Evolutionary conservation across 441 rosid genomes (phyloP).

Genomic region (Adansonia gregorii): DNA sequence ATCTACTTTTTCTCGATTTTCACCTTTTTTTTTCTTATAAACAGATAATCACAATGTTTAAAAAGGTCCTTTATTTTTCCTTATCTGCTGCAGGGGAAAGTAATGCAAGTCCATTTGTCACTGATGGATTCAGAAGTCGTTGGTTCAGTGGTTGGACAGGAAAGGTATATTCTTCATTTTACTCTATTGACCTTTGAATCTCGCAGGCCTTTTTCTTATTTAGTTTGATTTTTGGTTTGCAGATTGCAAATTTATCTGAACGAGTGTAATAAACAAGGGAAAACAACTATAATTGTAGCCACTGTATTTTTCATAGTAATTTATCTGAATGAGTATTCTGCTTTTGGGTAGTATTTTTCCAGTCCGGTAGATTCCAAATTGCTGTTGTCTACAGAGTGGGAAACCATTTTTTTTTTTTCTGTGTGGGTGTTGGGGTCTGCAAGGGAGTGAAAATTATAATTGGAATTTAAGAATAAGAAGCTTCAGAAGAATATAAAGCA

Average conservation of each 20-base stretch:
- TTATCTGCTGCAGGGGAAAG: slow-evolving; percentile 35
- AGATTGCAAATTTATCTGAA: too few relatives aligned
- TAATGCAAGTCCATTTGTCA: slow-evolving; percentile 19
- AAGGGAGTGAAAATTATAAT: background rate
- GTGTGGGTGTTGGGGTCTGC: background rate
- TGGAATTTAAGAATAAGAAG: background rate
- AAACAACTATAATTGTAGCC: background rate
- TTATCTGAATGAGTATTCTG: background rate
- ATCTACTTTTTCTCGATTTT: slow-evolving; percentile 8
- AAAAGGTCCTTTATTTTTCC: slow-evolving; percentile 3
- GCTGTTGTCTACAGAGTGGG: background rate
- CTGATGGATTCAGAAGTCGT: slow-evolving; percentile 43
- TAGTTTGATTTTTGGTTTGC: background rate
- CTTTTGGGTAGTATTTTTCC: background rate
- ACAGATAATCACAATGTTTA: background rate
- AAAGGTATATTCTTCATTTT: slow-evolving; percentile 39
- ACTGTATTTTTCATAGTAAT: background rate
- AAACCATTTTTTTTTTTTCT: background rate
- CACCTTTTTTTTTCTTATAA: slow-evolving; percentile 5
- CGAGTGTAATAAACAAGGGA: background rate
- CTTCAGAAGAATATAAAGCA: background rate
- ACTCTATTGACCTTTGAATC: slow-evolving; percentile 18
- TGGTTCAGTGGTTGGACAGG: slow-evolving; percentile 53
- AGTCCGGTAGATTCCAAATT: background rate
- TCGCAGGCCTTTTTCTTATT: background rate